Evolutionary conservation across 305 asterid species (phyloP).

Genomic region (Rubia balearica): DNA sequence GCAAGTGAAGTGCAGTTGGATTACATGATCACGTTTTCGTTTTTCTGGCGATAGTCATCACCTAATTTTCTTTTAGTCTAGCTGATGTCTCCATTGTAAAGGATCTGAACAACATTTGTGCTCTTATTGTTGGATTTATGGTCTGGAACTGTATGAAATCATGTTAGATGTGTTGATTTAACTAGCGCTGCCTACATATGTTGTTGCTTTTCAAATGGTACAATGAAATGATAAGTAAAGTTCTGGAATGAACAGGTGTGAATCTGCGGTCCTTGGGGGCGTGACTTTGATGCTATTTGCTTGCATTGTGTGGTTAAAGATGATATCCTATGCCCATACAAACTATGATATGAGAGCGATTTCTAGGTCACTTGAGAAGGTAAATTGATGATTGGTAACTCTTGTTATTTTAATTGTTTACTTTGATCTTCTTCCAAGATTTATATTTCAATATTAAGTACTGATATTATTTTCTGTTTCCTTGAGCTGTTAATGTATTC

Average conservation of each 20-base stretch:
- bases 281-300: slow-evolving; percentile 69
- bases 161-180: background rate
- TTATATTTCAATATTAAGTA: background rate
- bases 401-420: background rate
- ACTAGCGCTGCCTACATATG: background rate
- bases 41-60: slow-evolving; percentile 4
- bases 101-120: background rate
- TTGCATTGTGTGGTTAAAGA: slow-evolving; percentile 88
- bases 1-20: background rate
- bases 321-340: slow-evolving; percentile 93
- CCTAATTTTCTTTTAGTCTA: background rate
- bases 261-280: slow-evolving; percentile 90
- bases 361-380: slow-evolving; percentile 71
- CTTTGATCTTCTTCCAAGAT: background rate
- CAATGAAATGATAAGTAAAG: background rate
- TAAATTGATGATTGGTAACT: slow-evolving; percentile 22
- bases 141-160: background rate
- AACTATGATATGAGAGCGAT: slow-evolving; percentile 81
- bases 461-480: background rate
- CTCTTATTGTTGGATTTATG: background rate
- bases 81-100: background rate
- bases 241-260: slow-evolving; percentile 63
- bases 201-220: background rate
- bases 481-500: background rate
- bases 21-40: background rate